Evolutionary conservation across 495 filamentous ascomycete genomes (phyloP).

Genomic region (Tetracladium marchalianum): DNA sequence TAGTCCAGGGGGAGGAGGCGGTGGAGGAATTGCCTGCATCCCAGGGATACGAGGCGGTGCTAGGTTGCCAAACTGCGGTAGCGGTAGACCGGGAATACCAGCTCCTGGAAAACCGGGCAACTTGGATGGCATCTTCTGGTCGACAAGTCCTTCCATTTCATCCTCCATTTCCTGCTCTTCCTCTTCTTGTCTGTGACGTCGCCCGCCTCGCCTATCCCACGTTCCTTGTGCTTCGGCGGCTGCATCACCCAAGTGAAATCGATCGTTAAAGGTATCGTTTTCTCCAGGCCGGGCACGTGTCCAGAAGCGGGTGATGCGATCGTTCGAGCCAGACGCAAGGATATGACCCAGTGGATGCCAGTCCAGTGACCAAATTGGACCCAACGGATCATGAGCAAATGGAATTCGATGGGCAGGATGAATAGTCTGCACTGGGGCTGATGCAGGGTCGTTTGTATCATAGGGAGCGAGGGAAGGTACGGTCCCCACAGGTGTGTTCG

Average conservation of each 20-base stretch:
- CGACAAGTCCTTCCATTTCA: constrained; percentile 85
- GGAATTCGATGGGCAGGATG: constrained; percentile 77
- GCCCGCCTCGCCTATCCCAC: constrained; percentile 72
- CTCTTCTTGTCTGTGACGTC: constrained; percentile 75
- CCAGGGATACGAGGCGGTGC: constrained; percentile 34
- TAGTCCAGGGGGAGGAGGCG: constrained; percentile 36
- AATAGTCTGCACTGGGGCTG: constrained; percentile 74
- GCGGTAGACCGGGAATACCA: constrained; percentile 41
- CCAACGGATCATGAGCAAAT: constrained; percentile 65
- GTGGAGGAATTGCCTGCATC: constrained; percentile 35
- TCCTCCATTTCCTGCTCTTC: constrained; percentile 90
- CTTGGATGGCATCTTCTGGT: constrained; percentile 66
- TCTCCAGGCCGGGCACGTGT: constrained; percentile 82
- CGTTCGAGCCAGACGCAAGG: constrained; percentile 96
- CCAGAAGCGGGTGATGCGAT: constrained; percentile 95
- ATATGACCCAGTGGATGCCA: constrained; percentile 97
- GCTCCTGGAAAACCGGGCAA: constrained; percentile 31
- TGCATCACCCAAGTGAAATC: constrained; percentile 88
- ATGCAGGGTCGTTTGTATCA: constrained; percentile 67
- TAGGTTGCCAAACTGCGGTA: constrained; percentile 25
- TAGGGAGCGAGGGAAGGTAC: constrained; percentile 64
- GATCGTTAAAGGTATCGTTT: constrained; percentile 69
- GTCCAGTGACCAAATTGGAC: constrained; percentile 91
- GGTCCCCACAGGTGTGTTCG: constrained; percentile 64
- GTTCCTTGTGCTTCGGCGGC: constrained; percentile 90